Evolutionary conservation across 179 eudicot genomes (phyloP).

Genomic region (Silene noctiflora): DNA sequence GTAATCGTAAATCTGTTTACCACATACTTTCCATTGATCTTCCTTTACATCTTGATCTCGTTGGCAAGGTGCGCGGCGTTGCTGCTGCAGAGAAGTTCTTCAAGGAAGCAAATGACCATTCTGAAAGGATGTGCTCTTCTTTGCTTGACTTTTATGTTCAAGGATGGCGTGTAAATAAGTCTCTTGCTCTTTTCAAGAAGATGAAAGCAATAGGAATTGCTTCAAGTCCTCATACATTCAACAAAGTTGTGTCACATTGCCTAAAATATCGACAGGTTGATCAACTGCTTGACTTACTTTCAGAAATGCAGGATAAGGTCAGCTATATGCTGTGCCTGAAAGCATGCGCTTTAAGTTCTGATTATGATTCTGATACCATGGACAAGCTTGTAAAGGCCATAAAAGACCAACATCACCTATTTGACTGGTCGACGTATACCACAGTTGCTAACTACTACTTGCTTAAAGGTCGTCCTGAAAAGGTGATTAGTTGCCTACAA

Average conservation of each 20-base stretch:
- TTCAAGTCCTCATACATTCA: slow-evolving; percentile 40
- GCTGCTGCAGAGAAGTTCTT: slow-evolving; percentile 56
- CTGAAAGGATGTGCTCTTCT: slow-evolving; percentile 48
- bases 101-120: slow-evolving; percentile 30
- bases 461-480: slow-evolving; percentile 36
- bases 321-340: slow-evolving; percentile 50
- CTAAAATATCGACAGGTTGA: slow-evolving; percentile 31
- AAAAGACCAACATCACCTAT: slow-evolving; percentile 32
- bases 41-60: slow-evolving; percentile 52
- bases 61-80: slow-evolving; percentile 49
- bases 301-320: slow-evolving; percentile 42
- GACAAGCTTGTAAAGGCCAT: slow-evolving; percentile 43
- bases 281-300: slow-evolving; percentile 37
- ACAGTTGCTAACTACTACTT: slow-evolving; percentile 34
- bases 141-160: slow-evolving; percentile 52
- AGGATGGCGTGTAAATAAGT: slow-evolving; percentile 43
- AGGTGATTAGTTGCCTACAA: slow-evolving; percentile 38
- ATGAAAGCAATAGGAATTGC: slow-evolving; percentile 52
- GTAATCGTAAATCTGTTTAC: slow-evolving; percentile 24
- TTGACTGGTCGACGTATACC: slow-evolving; percentile 49
- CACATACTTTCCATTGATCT: slow-evolving; percentile 27
- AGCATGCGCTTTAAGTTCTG: slow-evolving; percentile 37
- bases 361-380: slow-evolving; percentile 32
- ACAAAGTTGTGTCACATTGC: slow-evolving; percentile 47
- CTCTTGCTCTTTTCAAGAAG: slow-evolving; percentile 35